Conservation (phyloP, 192 early-diverging fungal species). For the Backusella luteola region DNA sequence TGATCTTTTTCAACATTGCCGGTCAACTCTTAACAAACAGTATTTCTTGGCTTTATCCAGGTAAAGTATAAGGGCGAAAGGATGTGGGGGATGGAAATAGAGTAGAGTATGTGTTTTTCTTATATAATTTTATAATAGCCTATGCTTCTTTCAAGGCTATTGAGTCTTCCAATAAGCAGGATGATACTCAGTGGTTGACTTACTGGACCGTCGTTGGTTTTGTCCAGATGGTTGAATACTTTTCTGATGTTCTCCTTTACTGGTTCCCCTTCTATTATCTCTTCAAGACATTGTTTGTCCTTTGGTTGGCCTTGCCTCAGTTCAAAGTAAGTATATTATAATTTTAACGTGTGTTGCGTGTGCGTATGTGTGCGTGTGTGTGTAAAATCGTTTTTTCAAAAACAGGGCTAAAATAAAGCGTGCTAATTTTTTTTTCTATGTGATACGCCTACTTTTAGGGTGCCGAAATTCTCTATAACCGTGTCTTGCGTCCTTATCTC, state of each 20-base stretch:
- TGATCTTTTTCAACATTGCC: conserved; percentile 91
- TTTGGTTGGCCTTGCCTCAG: conserved; percentile 81
- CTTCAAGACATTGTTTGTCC: conserved; percentile 86
- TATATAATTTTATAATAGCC: conserved; percentile 44
- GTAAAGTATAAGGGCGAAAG: conserved; percentile 30
- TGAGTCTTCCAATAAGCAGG: conserved; percentile 72
- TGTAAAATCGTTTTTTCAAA: neutral
- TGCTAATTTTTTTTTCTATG: conserved; percentile 3
- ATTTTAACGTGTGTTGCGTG: too few relatives aligned
- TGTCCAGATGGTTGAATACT: conserved; percentile 86
- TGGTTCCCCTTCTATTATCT: conserved; percentile 96
- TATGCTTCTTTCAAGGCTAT: conserved; percentile 93
- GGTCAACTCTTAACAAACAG: conserved; percentile 73
- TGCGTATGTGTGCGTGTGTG: neutral
- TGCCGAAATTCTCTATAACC: conserved; percentile 77
- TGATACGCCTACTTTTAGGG: conserved; percentile 49
- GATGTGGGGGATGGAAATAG: neutral
- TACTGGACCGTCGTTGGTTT: conserved; percentile 95
- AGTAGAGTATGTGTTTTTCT: neutral
- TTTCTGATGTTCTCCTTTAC: conserved; percentile 84
- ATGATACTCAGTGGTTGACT: conserved; percentile 88
- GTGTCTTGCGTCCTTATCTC: conserved; percentile 75
- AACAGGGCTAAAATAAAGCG: neutral
- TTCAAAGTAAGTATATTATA: conserved; percentile 48
- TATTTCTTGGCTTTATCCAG: conserved; percentile 88